Percentiles rank a stretch among this genome's conserved stretches.
Conservation (phyloP, 78 protist species). For the Protostelium mycophagum region DNA sequence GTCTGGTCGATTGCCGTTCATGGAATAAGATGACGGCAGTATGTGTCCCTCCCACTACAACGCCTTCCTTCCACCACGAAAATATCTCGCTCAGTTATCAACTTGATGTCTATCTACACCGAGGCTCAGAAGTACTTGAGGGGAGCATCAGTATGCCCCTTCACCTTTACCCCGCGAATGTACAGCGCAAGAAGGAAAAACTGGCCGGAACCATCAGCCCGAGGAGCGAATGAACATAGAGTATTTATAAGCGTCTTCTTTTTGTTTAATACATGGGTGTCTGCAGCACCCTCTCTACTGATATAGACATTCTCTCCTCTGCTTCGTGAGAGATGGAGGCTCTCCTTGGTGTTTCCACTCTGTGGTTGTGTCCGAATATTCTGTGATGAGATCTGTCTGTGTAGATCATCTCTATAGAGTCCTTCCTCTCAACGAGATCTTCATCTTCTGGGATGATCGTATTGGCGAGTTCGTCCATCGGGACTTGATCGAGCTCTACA, state of each 20-base stretch:
- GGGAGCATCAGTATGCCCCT: not conserved
- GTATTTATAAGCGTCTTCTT: too few relatives aligned
- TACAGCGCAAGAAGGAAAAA: too few relatives aligned
- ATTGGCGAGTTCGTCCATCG: not conserved
- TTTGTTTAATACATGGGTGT: not conserved
- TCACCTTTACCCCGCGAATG: not conserved
- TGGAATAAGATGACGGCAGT: not conserved
- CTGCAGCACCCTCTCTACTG: not conserved
- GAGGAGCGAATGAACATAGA: too few relatives aligned
- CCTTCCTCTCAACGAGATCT: not conserved
- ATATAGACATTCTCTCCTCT: not conserved
- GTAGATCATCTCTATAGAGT: not conserved
- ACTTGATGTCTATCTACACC: not conserved
- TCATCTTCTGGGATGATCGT: not conserved
- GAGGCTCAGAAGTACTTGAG: not conserved
- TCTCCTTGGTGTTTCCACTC: too few relatives aligned
- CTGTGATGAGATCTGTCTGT: too few relatives aligned
- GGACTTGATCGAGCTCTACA: not conserved
- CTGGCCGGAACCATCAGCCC: too few relatives aligned
- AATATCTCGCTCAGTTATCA: not conserved
- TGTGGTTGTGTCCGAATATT: too few relatives aligned
- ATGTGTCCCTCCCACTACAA: not conserved
- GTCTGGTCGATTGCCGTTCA: not conserved
- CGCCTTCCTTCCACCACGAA: not conserved
- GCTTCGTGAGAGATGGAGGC: too few relatives aligned